Evolutionary conservation across 192 early-diverging fungal genomes (phyloP).

Genomic region (Spizellomyces punctatus): DNA sequence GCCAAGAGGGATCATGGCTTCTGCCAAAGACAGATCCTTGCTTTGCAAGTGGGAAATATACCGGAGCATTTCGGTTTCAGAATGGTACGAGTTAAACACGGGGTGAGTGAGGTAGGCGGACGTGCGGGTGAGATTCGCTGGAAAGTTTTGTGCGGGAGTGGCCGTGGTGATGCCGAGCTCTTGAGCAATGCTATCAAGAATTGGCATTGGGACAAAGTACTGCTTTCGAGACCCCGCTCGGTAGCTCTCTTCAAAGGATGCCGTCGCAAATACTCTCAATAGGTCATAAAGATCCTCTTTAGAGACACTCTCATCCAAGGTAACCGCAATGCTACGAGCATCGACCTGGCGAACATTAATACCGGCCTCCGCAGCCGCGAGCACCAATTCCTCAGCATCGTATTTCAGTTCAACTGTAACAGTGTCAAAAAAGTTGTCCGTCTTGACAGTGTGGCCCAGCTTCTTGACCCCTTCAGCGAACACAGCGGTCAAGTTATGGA

Average conservation of each 20-base stretch:
- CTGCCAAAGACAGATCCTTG: slow-evolving; percentile 97
- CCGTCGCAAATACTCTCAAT: slow-evolving; percentile 76
- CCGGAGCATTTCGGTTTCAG: slow-evolving; percentile 98
- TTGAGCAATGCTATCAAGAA: slow-evolving; percentile 52
- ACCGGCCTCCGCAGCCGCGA: slow-evolving; percentile 69
- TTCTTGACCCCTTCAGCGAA: slow-evolving; percentile 75
- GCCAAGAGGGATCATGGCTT: slow-evolving; percentile 99
- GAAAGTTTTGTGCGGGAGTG: slow-evolving; percentile 41
- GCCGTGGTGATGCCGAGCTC: slow-evolving; percentile 23
- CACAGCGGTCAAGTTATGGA: slow-evolving; percentile 87
- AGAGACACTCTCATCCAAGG: slow-evolving; percentile 90
- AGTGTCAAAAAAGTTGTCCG: slow-evolving; percentile 92
- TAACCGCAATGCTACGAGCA: slow-evolving; percentile 75
- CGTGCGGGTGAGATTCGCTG: slow-evolving; percentile 70
- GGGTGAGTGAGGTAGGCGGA: slow-evolving; percentile 82
- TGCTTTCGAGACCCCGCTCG: slow-evolving; percentile 40
- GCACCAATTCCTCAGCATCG: slow-evolving; percentile 65
- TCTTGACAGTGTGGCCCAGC: slow-evolving; percentile 82
- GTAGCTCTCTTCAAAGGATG: slow-evolving; percentile 54
- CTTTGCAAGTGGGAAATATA: slow-evolving; percentile 93
- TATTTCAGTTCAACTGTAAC: slow-evolving; percentile 76
- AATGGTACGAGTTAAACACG: slow-evolving; percentile 95
- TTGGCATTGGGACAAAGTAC: slow-evolving; percentile 37
- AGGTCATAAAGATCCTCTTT: slow-evolving; percentile 81
- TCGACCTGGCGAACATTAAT: slow-evolving; percentile 92